Conservation (phyloP, 257 asterid species). For the Primulina eburnea region DNA sequence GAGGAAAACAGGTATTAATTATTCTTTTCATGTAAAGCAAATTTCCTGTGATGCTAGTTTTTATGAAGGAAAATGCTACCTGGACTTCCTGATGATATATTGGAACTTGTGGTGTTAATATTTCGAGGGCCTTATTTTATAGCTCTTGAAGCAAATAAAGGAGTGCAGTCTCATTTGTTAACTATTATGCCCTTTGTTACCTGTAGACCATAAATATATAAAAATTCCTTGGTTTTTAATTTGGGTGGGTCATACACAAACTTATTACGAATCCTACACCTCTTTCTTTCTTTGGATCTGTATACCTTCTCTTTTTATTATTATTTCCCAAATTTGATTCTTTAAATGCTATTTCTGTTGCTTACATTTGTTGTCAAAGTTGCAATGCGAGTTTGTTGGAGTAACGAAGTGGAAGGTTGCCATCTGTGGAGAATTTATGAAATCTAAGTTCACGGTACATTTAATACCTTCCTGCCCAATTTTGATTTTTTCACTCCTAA, state of each 20-base stretch:
- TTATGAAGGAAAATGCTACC: slow-evolving; percentile 9
- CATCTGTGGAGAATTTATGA: slow-evolving; percentile 94
- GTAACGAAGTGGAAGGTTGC: slow-evolving; percentile 94
- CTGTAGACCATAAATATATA: neutral
- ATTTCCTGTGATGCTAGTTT: neutral
- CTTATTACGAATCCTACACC: neutral
- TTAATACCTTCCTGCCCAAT: neutral
- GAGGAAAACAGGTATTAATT: slow-evolving; percentile 76
- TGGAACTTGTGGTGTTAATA: neutral
- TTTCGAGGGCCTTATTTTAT: too few species aligned
- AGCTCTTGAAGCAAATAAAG: slow-evolving; percentile 7
- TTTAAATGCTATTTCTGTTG: neutral
- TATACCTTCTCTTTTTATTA: too few species aligned
- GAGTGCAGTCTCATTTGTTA: neutral
- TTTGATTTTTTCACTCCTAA: neutral
- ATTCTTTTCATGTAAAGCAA: slow-evolving; percentile 28
- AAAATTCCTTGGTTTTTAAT: too few species aligned
- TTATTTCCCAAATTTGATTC: neutral
- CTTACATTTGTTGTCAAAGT: slow-evolving; percentile 37
- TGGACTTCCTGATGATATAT: slow-evolving; percentile 10
- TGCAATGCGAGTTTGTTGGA: slow-evolving; percentile 78
- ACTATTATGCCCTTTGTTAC: neutral
- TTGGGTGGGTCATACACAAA: neutral
- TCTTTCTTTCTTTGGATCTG: too few species aligned
- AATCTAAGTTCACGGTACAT: slow-evolving; percentile 68